phyloP scores from a whole-genome alignment of 2,329 filamentous ascomycete species.

The Cadophora luteo-olivacea region DNA sequence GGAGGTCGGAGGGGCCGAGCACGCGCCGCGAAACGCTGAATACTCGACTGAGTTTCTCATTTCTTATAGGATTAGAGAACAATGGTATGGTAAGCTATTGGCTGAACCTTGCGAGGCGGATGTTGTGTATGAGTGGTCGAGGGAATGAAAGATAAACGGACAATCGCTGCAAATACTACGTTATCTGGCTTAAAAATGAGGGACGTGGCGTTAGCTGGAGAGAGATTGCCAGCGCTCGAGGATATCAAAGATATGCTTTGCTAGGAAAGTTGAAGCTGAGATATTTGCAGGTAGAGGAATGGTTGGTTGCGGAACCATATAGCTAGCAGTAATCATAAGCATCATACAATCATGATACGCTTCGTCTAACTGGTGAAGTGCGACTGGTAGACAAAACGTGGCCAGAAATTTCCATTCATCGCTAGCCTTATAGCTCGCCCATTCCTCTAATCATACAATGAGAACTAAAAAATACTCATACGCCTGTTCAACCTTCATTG shows the following conservation, averaged over 20 bases:
- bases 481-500: neutral
- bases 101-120: neutral
- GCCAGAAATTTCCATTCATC: neutral
- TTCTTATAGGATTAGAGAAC: neutral
- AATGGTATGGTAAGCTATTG: neutral
- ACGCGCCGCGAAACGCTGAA: conserved; percentile 3
- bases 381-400: neutral
- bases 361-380: too few relatives aligned
- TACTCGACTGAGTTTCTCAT: neutral
- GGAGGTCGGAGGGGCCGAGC: neutral
- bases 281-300: neutral
- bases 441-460: neutral
- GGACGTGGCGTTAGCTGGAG: neutral
- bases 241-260: neutral
- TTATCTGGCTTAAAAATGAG: neutral
- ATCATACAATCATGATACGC: too few relatives aligned
- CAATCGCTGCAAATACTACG: neutral
- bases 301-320: too few relatives aligned
- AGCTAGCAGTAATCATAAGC: too few relatives aligned
- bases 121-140: neutral
- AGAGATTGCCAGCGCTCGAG: neutral
- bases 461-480: neutral
- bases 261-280: neutral
- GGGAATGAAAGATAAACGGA: neutral
- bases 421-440: neutral